phyloP scores from a whole-genome alignment of 768 basidiomycete species.

The Imleria badia region DNA sequence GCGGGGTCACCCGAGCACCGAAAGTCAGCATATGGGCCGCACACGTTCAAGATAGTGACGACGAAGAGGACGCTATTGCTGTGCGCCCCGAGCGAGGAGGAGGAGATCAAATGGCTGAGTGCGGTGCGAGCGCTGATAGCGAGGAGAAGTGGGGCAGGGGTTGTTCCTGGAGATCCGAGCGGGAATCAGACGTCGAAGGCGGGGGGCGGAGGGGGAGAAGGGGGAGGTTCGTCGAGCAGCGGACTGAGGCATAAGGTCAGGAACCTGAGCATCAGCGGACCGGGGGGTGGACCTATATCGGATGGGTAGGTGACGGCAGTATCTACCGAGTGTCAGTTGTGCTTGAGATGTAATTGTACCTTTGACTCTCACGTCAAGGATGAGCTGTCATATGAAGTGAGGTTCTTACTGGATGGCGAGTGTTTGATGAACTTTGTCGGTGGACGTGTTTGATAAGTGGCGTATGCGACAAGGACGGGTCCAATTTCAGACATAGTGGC shows the following conservation, averaged over 20 bases:
- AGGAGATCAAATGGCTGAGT: slow-evolving; percentile 98
- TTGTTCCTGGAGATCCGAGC: slow-evolving; percentile 47
- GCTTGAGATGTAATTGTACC: slow-evolving; percentile 17
- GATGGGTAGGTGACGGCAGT: slow-evolving; percentile 25
- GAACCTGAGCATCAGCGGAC: slow-evolving; percentile 45
- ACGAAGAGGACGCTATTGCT: slow-evolving; percentile 87
- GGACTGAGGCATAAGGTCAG: slow-evolving; percentile 49
- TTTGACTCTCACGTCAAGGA: slow-evolving; percentile 22
- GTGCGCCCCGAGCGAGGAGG: slow-evolving; percentile 95
- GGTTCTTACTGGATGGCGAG: no score
- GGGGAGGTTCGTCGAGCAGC: slow-evolving; percentile 29
- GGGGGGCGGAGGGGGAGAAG: slow-evolving; percentile 10
- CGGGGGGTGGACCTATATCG: slow-evolving; percentile 20
- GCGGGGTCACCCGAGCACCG: slow-evolving; percentile 37
- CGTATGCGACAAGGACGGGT: slow-evolving; percentile 31
- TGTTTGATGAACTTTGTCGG: slow-evolving; percentile 23
- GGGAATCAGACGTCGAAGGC: slow-evolving; percentile 15
- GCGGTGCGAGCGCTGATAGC: slow-evolving; percentile 91
- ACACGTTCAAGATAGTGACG: slow-evolving; percentile 95
- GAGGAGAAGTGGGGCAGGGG: slow-evolving; percentile 54
- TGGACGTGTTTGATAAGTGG: slow-evolving; percentile 30
- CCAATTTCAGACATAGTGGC: slow-evolving; percentile 28
- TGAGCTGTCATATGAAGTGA: no score
- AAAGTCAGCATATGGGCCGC: slow-evolving; percentile 45
- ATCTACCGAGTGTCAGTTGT: slow-evolving; percentile 1